These are phyloP conservation scores for Calonectria hongkongensis DNA, from an alignment of 2,329 filamentous ascomycete genomes.

Conservation along the genomic window DNA sequence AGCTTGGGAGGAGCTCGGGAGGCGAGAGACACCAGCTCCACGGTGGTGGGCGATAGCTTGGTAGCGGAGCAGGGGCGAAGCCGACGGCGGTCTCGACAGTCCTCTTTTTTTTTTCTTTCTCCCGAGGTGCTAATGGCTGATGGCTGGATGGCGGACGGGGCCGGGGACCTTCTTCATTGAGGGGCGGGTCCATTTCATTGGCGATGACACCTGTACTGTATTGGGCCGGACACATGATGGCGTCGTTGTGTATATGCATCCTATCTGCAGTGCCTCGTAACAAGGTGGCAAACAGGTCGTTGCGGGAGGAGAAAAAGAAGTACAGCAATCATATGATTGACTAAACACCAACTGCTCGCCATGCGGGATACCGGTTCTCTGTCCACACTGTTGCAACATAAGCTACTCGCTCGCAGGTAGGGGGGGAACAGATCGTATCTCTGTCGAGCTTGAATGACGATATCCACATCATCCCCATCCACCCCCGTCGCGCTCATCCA, in stretches of 20 bases:
- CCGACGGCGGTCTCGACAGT: constrained; percentile 21
- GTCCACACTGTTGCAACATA: constrained; percentile 1
- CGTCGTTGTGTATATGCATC: constrained; percentile 21
- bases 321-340: background rate
- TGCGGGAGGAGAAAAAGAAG: background rate
- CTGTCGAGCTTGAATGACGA: constrained; percentile 30
- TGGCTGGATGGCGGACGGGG: constrained; percentile 23
- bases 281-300: constrained; percentile 20
- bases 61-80: constrained; percentile 1
- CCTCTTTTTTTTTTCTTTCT: constrained; percentile 12
- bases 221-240: constrained; percentile 14
- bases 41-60: constrained; percentile 17
- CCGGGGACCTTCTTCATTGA: constrained; percentile 13
- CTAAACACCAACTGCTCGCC: background rate
- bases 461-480: constrained; percentile 35
- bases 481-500: constrained; percentile 24
- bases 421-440: constrained; percentile 31
- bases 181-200: constrained; percentile 20
- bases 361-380: background rate
- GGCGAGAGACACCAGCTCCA: constrained; percentile 13
- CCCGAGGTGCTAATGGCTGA: constrained; percentile 23
- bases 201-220: constrained; percentile 37
- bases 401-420: background rate
- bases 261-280: constrained; percentile 26
- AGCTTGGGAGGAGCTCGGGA: constrained; percentile 27